Conservation (phyloP, 768 basidiomycete genomes). For the Kwoniella sp. region DNA sequence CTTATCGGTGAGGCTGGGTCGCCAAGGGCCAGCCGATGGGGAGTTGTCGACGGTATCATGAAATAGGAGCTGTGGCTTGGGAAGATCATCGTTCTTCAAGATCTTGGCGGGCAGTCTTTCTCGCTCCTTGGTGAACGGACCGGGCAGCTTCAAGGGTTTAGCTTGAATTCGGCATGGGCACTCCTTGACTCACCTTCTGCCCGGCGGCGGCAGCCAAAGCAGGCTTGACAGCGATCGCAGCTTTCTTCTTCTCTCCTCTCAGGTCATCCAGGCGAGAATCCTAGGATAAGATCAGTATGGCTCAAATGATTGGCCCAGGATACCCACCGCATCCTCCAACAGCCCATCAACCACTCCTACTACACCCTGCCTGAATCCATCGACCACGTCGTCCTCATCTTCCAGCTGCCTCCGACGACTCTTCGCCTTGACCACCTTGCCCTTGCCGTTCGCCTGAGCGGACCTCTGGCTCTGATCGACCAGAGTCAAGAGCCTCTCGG, state of each 20-base stretch:
- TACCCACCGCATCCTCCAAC: conserved; percentile 72
- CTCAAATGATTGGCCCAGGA: neutral
- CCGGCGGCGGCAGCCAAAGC: conserved; percentile 17
- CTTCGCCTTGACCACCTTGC: neutral
- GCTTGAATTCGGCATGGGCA: conserved; percentile 33
- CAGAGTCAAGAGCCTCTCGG: conserved; percentile 62
- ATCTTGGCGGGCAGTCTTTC: conserved; percentile 46
- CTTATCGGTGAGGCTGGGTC: conserved; percentile 68
- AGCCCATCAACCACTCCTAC: conserved; percentile 82
- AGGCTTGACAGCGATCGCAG: conserved; percentile 31
- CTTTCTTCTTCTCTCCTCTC: conserved; percentile 62
- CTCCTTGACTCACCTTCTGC: conserved; percentile 16
- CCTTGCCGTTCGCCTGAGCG: conserved; percentile 21
- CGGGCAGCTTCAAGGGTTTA: conserved; percentile 15
- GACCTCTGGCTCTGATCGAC: conserved; percentile 43
- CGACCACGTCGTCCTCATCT: conserved; percentile 74
- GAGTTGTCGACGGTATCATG: conserved; percentile 60
- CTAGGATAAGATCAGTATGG: conserved; percentile 49
- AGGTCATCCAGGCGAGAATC: conserved; percentile 78
- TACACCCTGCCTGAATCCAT: conserved; percentile 70
- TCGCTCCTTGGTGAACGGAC: conserved; percentile 22
- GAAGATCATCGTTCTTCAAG: conserved; percentile 68
- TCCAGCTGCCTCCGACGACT: conserved; percentile 55
- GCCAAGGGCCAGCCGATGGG: conserved; percentile 58
- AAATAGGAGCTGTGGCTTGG: conserved; percentile 79